Evolutionary conservation across 352 stramenopile genomes (phyloP).

Genomic region (Globisporangium recalcitrans): DNA sequence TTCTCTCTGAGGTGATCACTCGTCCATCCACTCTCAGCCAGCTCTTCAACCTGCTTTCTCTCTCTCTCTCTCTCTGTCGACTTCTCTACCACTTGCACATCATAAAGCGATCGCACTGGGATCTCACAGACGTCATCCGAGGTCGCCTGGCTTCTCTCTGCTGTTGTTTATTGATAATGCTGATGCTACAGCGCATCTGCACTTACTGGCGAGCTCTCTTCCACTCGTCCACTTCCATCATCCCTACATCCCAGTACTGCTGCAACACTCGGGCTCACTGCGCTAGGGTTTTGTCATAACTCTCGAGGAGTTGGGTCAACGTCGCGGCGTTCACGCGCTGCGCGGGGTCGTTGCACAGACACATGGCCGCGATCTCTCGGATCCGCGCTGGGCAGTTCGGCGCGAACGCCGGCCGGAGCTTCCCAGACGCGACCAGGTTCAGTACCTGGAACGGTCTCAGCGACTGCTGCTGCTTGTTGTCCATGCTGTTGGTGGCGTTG

Average conservation of each 20-base stretch:
- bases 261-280: background rate
- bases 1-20: background rate
- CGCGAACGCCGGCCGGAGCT: background rate
- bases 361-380: constrained; percentile 7
- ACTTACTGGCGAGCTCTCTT: background rate
- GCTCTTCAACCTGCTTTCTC: background rate
- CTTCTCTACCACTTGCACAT: background rate
- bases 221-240: background rate
- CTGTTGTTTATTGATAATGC: no score
- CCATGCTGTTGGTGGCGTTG: background rate
- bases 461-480: background rate
- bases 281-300: constrained; percentile 3
- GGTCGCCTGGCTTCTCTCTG: no score
- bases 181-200: no score
- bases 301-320: constrained; percentile 6
- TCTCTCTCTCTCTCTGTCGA: background rate
- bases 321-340: background rate
- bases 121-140: no score
- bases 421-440: background rate
- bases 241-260: background rate
- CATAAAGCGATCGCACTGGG: no score
- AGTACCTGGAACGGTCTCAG: constrained; percentile 10
- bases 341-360: background rate
- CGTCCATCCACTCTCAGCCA: no score
- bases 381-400: background rate